Evolutionary conservation across 441 rosid genomes (phyloP).

Genomic region (Geranium incanum): DNA sequence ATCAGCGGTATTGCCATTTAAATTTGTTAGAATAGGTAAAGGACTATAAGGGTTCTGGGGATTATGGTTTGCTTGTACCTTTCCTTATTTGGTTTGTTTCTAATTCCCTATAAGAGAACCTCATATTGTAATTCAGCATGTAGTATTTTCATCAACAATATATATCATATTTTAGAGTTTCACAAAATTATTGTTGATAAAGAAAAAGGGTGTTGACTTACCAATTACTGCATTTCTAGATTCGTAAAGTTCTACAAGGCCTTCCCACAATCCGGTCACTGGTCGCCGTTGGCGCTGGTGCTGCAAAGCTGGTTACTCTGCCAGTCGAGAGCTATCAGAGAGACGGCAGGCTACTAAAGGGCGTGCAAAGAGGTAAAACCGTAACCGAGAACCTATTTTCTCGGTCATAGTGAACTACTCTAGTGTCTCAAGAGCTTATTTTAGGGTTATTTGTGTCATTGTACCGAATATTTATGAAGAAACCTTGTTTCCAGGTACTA

Average conservation of each 20-base stretch:
- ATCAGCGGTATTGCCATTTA: no score
- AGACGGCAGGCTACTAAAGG: constrained; percentile 78
- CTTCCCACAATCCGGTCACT: constrained; percentile 78
- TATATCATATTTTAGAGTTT: no score
- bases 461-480: neutral
- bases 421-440: neutral
- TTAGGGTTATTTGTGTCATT: neutral
- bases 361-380: constrained; percentile 86
- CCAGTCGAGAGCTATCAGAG: constrained; percentile 90
- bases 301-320: constrained; percentile 72
- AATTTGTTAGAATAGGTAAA: no score
- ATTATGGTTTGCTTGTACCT: no score
- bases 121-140: no score
- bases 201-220: constrained; percentile 12
- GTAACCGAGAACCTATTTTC: neutral
- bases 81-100: no score
- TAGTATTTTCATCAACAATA: no score
- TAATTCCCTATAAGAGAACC: no score
- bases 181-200: no score
- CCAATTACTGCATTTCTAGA: constrained; percentile 36
- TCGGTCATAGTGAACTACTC: neutral
- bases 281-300: constrained; percentile 73
- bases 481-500: constrained; percentile 51
- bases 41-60: no score
- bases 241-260: constrained; percentile 66